Conservation (phyloP, 2,329 filamentous ascomycete species). For the Hymenoscyphus occultus region DNA sequence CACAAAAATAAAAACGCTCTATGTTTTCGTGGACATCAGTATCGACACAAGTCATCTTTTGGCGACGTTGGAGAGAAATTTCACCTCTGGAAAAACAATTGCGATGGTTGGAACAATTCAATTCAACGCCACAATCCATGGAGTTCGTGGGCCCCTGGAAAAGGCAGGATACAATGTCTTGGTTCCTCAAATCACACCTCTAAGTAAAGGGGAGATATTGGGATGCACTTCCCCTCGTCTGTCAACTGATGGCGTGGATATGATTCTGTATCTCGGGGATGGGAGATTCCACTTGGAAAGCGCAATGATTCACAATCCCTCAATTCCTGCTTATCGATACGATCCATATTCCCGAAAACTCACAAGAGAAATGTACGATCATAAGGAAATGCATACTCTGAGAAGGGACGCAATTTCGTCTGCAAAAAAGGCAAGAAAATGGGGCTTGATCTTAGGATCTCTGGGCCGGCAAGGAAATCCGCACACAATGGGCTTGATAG, state of each 20-base stretch:
- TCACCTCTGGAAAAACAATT: slow-evolving; percentile 78
- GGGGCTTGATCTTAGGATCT: slow-evolving; percentile 92
- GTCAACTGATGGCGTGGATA: slow-evolving; percentile 59
- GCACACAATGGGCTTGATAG: slow-evolving; percentile 84
- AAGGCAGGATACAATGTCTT: slow-evolving; percentile 80
- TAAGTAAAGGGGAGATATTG: slow-evolving; percentile 93
- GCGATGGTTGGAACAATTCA: slow-evolving; percentile 96
- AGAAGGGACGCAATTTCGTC: slow-evolving; percentile 72
- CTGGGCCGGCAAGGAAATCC: slow-evolving; percentile 94
- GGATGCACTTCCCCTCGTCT: slow-evolving; percentile 91
- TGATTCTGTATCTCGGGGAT: slow-evolving; percentile 87
- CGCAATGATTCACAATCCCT: slow-evolving; percentile 98
- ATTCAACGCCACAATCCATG: slow-evolving; percentile 96
- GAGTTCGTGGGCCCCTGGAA: slow-evolving; percentile 73
- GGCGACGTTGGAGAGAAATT: slow-evolving; percentile 84
- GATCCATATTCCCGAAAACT: slow-evolving; percentile 93
- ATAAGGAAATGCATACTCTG: slow-evolving; percentile 83
- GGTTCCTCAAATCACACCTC: slow-evolving; percentile 86
- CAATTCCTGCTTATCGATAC: slow-evolving; percentile 88
- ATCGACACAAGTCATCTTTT: slow-evolving; percentile 89
- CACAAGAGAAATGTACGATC: slow-evolving; percentile 87
- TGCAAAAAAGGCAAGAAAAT: slow-evolving; percentile 77
- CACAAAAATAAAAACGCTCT: slow-evolving; percentile 94
- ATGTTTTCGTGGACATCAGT: slow-evolving; percentile 97
- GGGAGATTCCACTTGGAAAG: slow-evolving; percentile 95